Evolutionary conservation across 2,329 filamentous ascomycete species (phyloP).

Genomic region (Xylaria polymorpha): DNA sequence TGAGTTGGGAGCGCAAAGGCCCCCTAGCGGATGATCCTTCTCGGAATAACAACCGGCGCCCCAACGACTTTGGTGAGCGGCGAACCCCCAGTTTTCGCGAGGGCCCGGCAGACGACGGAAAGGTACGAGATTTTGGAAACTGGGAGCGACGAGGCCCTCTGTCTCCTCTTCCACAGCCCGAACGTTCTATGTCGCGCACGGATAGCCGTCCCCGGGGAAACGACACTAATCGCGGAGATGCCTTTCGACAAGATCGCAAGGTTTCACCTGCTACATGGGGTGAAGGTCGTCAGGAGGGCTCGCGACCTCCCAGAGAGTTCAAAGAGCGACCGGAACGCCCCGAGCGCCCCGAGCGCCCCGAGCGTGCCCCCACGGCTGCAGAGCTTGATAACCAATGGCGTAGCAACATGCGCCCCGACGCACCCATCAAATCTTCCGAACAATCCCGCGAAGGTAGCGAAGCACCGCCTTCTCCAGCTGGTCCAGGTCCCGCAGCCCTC

Average conservation of each 20-base stretch:
- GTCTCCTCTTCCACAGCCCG: constrained; percentile 72
- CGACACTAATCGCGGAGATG: constrained; percentile 69
- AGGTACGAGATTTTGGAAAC: constrained; percentile 82
- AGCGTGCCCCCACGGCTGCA: constrained; percentile 77
- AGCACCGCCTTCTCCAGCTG: constrained; percentile 77
- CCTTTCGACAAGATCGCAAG: constrained; percentile 70
- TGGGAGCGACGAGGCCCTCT: constrained; percentile 97
- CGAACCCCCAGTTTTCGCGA: constrained; percentile 71
- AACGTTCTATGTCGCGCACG: constrained; percentile 65
- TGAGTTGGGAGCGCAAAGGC: constrained; percentile 93
- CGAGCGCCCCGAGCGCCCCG: constrained; percentile 67
- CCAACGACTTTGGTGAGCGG: constrained; percentile 71
- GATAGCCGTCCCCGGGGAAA: constrained; percentile 64
- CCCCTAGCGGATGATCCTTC: constrained; percentile 77
- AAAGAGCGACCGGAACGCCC: constrained; percentile 78
- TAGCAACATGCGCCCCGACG: constrained; percentile 87
- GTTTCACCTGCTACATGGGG: constrained; percentile 82
- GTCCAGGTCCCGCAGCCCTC: constrained; percentile 59
- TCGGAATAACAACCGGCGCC: constrained; percentile 59
- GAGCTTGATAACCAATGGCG: constrained; percentile 97
- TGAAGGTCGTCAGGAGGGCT: constrained; percentile 78
- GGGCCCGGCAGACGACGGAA: constrained; percentile 77
- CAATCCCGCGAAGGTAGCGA: constrained; percentile 79
- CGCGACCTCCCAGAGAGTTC: constrained; percentile 82
- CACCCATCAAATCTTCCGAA: constrained; percentile 69